Evolutionary conservation across 148 eudicot genomes (phyloP).

Genomic region (Vaccinium corymbosum): DNA sequence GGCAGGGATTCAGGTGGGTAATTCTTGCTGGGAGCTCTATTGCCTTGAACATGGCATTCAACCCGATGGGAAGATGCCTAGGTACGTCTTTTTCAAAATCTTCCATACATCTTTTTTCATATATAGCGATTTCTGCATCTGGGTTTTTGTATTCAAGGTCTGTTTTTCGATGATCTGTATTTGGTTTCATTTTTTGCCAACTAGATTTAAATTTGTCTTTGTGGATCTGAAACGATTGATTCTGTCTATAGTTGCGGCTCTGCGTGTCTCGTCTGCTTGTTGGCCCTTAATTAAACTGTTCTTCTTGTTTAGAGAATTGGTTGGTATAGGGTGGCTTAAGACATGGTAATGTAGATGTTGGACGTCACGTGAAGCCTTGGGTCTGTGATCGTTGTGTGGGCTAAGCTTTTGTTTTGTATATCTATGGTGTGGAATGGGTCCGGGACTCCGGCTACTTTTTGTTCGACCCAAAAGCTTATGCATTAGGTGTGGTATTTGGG

Average conservation of each 20-base stretch:
- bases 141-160: not conserved
- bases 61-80: slow-evolving; percentile 56
- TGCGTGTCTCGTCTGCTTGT: not conserved
- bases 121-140: not conserved
- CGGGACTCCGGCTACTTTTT: not conserved
- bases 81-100: slow-evolving; percentile 19
- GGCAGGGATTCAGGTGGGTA: slow-evolving; percentile 63
- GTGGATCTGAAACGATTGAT: not conserved
- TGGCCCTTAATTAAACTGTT: not conserved
- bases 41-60: slow-evolving; percentile 63
- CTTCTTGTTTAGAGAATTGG: too few relatives aligned
- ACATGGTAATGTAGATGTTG: too few relatives aligned
- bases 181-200: not conserved
- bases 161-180: not conserved
- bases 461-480: not conserved
- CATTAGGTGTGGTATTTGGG: not conserved
- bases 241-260: not conserved
- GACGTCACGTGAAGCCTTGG: not conserved
- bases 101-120: not conserved
- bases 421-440: too few relatives aligned
- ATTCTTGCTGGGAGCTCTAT: slow-evolving; percentile 60
- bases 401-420: not conserved
- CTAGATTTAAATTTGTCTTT: not conserved
- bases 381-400: not conserved
- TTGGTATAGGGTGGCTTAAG: too few relatives aligned